Evolutionary conservation across 2,329 filamentous ascomycete species (phyloP), one percentile per base, ranked within the genome.

Genomic region (Trichophyton simii): DNA sequence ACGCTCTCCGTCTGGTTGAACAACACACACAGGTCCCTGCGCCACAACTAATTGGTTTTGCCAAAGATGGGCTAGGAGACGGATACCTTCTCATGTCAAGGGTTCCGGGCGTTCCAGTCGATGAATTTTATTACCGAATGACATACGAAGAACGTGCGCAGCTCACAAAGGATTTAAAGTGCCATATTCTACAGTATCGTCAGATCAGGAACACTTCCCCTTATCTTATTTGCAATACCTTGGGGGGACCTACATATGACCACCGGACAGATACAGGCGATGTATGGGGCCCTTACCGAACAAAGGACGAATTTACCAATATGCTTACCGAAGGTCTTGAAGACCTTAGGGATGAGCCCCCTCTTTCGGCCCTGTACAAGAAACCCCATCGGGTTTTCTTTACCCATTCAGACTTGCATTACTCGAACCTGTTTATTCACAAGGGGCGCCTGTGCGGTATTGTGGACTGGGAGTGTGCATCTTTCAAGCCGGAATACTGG

Each of bases 61-160:
- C 38, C 11, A 41, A 38, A 6, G 58, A 63, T 25, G 44, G 60
- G 15, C 28, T 20, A 13, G 38, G 46, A 58, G 42, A 50, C 25
- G 64, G 62, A 8, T 65, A 52, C n/a, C 41, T 65, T 38, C 42
- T 65, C 22, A 65, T 65, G 64, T 64, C 64, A 61, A 61, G 15
- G 22, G 42, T 64, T 3, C 46, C 57, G 31, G 64, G 64, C 9
- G 38, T 61, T 15, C 42, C 59, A 9, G 46, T 58, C 1, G 52
- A 59, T 7, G 28, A 58, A 1, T 52, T 65, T 22, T 44, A 52
- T 18, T 60, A 57, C 18, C 52, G 54, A 13, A 63, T 61, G 59
- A 61, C 62, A 22, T 64, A 65, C 34, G 61, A 64, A 42, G 64
- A 65, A 36, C 61, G 60, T 2, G 22, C 60, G 18, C 63, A 64